Evolutionary conservation across 2,329 filamentous ascomycete species (phyloP), one percentile per base, ranked within the genome.

Genomic region (Fusarium oligoseptatum): DNA sequence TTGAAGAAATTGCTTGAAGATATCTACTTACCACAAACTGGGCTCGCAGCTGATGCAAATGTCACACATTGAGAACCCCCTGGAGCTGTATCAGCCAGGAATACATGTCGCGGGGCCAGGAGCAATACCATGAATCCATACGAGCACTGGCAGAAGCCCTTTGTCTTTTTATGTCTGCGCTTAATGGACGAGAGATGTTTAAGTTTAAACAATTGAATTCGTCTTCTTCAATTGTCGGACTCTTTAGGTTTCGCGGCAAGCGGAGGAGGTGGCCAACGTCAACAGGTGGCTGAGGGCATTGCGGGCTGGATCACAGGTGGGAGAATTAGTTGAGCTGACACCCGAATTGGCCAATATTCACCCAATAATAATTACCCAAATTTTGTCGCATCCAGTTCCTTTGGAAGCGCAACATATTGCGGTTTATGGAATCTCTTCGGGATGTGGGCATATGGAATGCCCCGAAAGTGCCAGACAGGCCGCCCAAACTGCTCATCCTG

Each of bases 201-300:
- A 87, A 37, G 61, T 86, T 87, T 50, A 85, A 71, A 56, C 85
- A 87, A 22, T 78, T 76, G 6, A 86, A 83, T 70, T 87, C 85
- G 60, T 86, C 83, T 67, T 86, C 82, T 0, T 69, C 71, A 39
- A 84, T 82, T 0, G 6, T 4, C 0, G 69, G 68, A 8, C 39
- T 17, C 0, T 17, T 43, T 11, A 77, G 72, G 7, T 82, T 77
- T 8, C 81, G 80, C 0, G 85, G 85, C 2, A 86, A 80, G 9
- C 85, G 84, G 24, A 86, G 73, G n/a, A 87, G 73, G 68, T 86
- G 82, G 1, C 84, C 81, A 1, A 85, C 80, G 34, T 87, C 85
- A 2, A 85, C 69, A 17, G 80, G 67, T 2, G 78, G 77, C 57
- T 87, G 85, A 4, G 85, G 85, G 43, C 85, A 86, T 66, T 81